Conservation (phyloP, 306 rosid species). For the Vigna hirtella region DNA sequence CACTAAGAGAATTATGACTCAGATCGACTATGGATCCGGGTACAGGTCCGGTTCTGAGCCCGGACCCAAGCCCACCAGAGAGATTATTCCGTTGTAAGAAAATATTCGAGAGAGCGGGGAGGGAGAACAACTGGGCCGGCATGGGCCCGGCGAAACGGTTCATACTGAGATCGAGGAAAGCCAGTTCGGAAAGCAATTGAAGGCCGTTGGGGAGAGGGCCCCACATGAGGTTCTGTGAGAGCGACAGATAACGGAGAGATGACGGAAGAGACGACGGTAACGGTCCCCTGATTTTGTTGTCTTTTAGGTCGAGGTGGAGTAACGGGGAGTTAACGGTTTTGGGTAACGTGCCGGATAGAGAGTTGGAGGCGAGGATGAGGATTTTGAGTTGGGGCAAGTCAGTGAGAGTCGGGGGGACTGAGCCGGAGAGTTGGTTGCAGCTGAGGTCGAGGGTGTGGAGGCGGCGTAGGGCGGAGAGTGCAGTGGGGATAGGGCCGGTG, state of each 20-base stretch:
- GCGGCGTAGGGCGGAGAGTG: conserved; percentile 51
- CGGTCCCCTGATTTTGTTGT: conserved; percentile 57
- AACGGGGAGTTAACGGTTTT: conserved; percentile 53
- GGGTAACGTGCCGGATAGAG: conserved; percentile 54
- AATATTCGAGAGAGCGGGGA: conserved; percentile 56
- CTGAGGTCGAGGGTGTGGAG: conserved; percentile 91
- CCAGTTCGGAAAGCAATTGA: conserved; percentile 56
- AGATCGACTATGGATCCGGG: conserved; percentile 61
- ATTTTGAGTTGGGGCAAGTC: conserved; percentile 56
- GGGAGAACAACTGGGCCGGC: conserved; percentile 64
- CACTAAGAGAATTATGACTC: conserved; percentile 65
- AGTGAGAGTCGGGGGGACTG: conserved; percentile 58
- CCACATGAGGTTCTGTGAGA: conserved; percentile 59
- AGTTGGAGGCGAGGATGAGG: conserved; percentile 66
- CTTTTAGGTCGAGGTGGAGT: conserved; percentile 66
- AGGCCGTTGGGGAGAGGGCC: conserved; percentile 68
- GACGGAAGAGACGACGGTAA: conserved; percentile 57
- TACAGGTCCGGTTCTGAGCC: not conserved
- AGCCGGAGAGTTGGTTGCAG: conserved; percentile 66
- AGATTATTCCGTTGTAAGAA: conserved; percentile 74
- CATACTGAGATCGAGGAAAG: conserved; percentile 69
- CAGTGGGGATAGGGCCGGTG: conserved; percentile 66
- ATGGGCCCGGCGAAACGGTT: conserved; percentile 67
- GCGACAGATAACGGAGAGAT: conserved; percentile 73
- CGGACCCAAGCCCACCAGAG: conserved; percentile 60